These are phyloP conservation scores for Irpex rosettiformis DNA, from an alignment of 1,284 basidiomycete species.

Conservation along the genomic window DNA sequence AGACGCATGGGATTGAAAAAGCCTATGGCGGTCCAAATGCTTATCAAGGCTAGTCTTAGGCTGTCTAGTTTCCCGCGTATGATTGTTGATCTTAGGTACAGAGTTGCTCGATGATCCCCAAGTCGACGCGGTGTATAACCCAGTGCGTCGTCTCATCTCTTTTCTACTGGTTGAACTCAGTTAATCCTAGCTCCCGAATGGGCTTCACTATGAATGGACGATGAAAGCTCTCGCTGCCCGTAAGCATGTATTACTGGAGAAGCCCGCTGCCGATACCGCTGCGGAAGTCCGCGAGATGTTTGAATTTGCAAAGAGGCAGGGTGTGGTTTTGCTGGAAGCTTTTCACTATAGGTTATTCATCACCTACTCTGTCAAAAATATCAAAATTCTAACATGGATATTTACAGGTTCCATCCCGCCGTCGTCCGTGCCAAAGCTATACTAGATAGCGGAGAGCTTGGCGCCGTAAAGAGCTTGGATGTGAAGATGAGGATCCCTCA, in stretches of 20 bases:
- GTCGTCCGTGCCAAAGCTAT: conserved; percentile 36
- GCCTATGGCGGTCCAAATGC: conserved; percentile 46
- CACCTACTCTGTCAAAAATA: background rate
- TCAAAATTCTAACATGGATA: background rate
- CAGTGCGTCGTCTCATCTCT: conserved; percentile 19
- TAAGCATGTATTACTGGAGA: conserved; percentile 74
- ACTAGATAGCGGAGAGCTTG: conserved; percentile 35
- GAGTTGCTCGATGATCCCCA: conserved; percentile 58
- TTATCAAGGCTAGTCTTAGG: conserved; percentile 48
- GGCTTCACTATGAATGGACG: conserved; percentile 75
- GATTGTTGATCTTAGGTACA: conserved; percentile 18
- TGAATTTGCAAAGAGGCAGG: conserved; percentile 29
- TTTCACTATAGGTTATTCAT: conserved; percentile 31
- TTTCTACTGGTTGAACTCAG: background rate
- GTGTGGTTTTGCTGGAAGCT: conserved; percentile 34
- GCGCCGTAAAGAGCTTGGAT: conserved; percentile 30
- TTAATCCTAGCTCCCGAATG: conserved; percentile 46
- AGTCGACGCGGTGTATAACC: conserved; percentile 63
- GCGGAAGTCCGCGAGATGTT: conserved; percentile 49
- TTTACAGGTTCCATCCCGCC: conserved; percentile 40
- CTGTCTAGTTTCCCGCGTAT: background rate
- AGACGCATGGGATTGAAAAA: conserved; percentile 52
- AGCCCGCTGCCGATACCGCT: conserved; percentile 58
- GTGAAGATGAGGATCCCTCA: conserved; percentile 24
- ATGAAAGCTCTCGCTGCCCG: conserved; percentile 68